Percentiles rank a stretch among this genome's conserved stretches.
phyloP scores from a whole-genome alignment of 164 flowering plant species.

The Warburgia ugandensis region DNA sequence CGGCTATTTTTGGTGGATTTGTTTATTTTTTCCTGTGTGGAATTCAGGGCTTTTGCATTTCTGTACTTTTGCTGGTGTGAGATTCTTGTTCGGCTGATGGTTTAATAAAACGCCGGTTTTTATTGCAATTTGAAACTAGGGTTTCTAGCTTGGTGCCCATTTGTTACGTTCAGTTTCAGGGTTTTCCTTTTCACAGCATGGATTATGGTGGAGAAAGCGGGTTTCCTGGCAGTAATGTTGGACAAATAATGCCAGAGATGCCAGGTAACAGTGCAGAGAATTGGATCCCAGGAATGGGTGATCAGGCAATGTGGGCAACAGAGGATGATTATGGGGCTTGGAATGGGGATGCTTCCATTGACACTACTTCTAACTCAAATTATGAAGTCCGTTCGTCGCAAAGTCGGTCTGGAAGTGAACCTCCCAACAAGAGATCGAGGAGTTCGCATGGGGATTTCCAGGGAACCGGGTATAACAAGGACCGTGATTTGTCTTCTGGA shows the following conservation, averaged over 20 bases:
- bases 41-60: too few species aligned
- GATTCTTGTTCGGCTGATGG: too few species aligned
- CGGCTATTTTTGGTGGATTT: too few species aligned
- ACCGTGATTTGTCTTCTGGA: constrained; percentile 13
- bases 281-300: constrained; percentile 37
- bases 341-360: constrained; percentile 39
- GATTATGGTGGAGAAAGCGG: constrained; percentile 40
- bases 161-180: too few species aligned
- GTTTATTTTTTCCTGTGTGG: too few species aligned
- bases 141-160: too few species aligned
- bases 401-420: constrained; percentile 48
- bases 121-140: not conserved
- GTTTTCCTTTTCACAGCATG: constrained; percentile 33
- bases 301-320: constrained; percentile 86
- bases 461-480: constrained; percentile 21
- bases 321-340: constrained; percentile 85
- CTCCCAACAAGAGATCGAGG: constrained; percentile 60
- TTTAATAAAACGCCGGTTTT: too few species aligned
- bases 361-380: constrained; percentile 34
- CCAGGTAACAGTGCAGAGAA: constrained; percentile 23
- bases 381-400: constrained; percentile 42
- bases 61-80: too few species aligned
- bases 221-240: constrained; percentile 42
- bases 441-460: constrained; percentile 40
- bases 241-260: constrained; percentile 33